phyloP scores from a whole-genome alignment of 306 rosid species.

The Pyrus bretschneideri region DNA sequence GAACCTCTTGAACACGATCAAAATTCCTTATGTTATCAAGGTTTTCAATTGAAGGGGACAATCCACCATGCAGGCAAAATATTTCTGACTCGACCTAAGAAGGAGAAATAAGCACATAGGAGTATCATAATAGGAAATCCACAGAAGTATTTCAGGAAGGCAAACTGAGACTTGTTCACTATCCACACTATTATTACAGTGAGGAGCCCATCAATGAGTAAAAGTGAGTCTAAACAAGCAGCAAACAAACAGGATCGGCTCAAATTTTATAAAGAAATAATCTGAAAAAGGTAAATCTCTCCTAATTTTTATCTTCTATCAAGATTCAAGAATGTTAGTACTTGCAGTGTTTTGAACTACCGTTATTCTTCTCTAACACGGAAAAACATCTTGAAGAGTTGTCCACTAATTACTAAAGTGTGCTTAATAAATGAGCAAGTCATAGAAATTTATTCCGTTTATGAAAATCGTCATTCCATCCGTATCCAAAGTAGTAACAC shows the following conservation, averaged over 20 bases:
- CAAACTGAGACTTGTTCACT: constrained; percentile 7
- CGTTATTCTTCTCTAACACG: not conserved
- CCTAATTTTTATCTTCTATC: not conserved
- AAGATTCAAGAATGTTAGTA: not conserved
- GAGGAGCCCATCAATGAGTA: not conserved
- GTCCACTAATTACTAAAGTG: not conserved
- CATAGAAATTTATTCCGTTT: not conserved
- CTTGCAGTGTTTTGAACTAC: not conserved
- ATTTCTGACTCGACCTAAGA: constrained; percentile 94
- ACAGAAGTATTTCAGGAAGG: not conserved
- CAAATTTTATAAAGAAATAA: not conserved
- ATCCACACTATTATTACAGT: constrained; percentile 11
- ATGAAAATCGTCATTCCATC: not conserved
- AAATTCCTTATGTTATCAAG: constrained; percentile 90
- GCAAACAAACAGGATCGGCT: not conserved
- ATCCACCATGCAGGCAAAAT: constrained; percentile 96
- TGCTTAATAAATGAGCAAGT: not conserved
- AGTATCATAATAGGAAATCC: constrained; percentile 9
- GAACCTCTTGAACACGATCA: constrained; percentile 99
- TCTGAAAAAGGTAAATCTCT: not conserved
- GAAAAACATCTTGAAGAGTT: not conserved
- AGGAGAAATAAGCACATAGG: constrained; percentile 8
- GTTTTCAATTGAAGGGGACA: constrained; percentile 97
- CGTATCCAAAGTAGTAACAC: not conserved
- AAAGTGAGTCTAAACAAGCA: not conserved